Base-by-base conservation (phyloP, 345 rosid genomes). In the Punica granatum region DNA sequence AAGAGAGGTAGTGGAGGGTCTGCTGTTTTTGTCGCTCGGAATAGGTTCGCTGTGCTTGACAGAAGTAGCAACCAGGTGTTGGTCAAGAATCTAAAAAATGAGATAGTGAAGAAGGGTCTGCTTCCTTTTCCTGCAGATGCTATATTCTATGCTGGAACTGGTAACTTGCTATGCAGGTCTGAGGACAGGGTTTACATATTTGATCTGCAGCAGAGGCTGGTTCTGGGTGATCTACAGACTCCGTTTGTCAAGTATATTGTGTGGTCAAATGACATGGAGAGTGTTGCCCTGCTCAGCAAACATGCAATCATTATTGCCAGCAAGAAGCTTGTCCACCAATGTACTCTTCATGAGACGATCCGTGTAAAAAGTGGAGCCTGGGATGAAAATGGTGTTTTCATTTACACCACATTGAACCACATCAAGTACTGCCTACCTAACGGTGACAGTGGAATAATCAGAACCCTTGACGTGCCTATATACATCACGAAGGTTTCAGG, bases 191-290 rank as follows among this genome's bases (percentile, higher is more conserved):
- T 90, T 35, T 79, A 83, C 53, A 79, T 90, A 51, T 93, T 83
- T 80, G 98, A 93, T 81, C 91, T 93, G 67, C 97, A 89, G 80
- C 96, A 89, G 76, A 82, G 88, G 73, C 76, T 90, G 71, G 88
- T 90, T 75, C 81, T 93, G 59, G 97, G 95, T 65, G 97, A 89
- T 41, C 83, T 90, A 36, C 96, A 83, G 67, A 86, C 95, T 2
- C 94, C 97, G 54, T 84, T 80, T 76, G 82, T 89, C 65, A 87
- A 84, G 74, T 93, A 86, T 32, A 86, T 90, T 68, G 86, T 89
- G 49, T 93, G 98, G 98, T 93, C 98, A 30, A 86, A 75, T 70
- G 98, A 89, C 79, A 89, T 86, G 98, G 97, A 87, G 78, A 87
- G 70, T 77, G 88, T 89, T 77, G 98, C 98, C 49, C 78, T 93